phyloP scores from a whole-genome alignment of 2,329 filamentous ascomycete genomes.

The Fusarium anguioides region DNA sequence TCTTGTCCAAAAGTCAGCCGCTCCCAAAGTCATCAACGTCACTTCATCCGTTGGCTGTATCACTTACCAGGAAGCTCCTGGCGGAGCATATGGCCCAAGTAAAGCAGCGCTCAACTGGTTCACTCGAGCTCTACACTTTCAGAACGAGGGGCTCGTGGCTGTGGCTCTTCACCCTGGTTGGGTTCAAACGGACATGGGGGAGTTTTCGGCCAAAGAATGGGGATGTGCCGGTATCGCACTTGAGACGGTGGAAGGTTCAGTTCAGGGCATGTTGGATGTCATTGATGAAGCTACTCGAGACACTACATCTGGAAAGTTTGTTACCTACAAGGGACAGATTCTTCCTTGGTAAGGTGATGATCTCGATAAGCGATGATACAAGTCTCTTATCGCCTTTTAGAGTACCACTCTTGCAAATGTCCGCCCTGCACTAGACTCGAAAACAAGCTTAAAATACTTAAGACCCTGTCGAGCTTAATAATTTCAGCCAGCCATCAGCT shows the following conservation, averaged over 20 bases:
- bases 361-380: too few species aligned
- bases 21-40: conserved; percentile 53
- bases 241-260: conserved; percentile 49
- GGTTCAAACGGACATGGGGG: not conserved
- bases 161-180: not conserved
- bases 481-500: too few species aligned
- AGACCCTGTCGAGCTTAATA: too few species aligned
- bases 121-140: conserved; percentile 45
- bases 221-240: conserved; percentile 25
- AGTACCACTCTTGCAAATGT: too few species aligned
- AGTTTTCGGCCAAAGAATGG: not conserved
- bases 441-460: too few species aligned
- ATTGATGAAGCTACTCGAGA: conserved; percentile 52
- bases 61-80: conserved; percentile 42
- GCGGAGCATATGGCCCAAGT: conserved; percentile 51
- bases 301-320: conserved; percentile 49
- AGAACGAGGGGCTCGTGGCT: conserved; percentile 44
- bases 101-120: conserved; percentile 52
- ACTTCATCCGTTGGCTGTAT: conserved; percentile 53
- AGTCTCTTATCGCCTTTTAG: too few species aligned
- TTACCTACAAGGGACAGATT: conserved; percentile 47
- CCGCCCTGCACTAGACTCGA: too few species aligned
- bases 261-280: conserved; percentile 49
- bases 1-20: conserved; percentile 48
- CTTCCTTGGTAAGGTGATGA: conserved; percentile 42